Conservation (phyloP, 129 eudicot species). For the Logfia minima region DNA sequence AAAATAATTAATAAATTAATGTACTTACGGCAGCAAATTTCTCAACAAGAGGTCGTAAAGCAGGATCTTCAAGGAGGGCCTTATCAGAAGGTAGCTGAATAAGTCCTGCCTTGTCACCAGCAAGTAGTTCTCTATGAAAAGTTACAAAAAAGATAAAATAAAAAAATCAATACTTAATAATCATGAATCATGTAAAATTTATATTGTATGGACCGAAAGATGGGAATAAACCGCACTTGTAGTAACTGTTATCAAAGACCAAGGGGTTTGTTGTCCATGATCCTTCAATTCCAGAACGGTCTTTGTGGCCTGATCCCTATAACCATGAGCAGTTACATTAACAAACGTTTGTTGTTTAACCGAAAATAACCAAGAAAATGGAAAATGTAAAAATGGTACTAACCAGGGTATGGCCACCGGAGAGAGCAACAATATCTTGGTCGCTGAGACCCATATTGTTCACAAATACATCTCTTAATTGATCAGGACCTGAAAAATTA, state of each 20-base stretch:
- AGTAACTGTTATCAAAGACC: slow-evolving; percentile 83
- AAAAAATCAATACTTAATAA: background rate
- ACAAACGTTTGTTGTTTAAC: background rate
- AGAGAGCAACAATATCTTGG: slow-evolving; percentile 82
- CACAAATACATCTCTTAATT: slow-evolving; percentile 64
- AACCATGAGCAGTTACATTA: background rate
- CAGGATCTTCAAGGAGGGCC: slow-evolving; percentile 73
- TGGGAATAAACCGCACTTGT: slow-evolving; percentile 40
- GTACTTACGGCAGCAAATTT: slow-evolving; percentile 73
- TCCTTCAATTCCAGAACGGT: slow-evolving; percentile 93
- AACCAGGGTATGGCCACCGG: slow-evolving; percentile 98
- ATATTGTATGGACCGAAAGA: background rate
- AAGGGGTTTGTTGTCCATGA: slow-evolving; percentile 87
- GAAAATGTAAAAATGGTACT: slow-evolving; percentile 10
- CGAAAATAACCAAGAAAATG: background rate
- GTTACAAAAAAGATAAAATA: background rate
- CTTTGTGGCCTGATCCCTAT: slow-evolving; percentile 92
- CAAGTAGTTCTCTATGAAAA: slow-evolving; percentile 65
- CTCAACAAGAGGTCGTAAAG: slow-evolving; percentile 79
- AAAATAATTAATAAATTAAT: background rate
- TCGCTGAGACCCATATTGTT: slow-evolving; percentile 82
- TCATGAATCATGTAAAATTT: background rate
- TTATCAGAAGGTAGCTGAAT: slow-evolving; percentile 86
- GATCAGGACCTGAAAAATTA: slow-evolving; percentile 54
- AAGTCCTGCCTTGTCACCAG: slow-evolving; percentile 88